phyloP scores from a whole-genome alignment of 257 asterid genomes.

The Solanum neorickii region DNA sequence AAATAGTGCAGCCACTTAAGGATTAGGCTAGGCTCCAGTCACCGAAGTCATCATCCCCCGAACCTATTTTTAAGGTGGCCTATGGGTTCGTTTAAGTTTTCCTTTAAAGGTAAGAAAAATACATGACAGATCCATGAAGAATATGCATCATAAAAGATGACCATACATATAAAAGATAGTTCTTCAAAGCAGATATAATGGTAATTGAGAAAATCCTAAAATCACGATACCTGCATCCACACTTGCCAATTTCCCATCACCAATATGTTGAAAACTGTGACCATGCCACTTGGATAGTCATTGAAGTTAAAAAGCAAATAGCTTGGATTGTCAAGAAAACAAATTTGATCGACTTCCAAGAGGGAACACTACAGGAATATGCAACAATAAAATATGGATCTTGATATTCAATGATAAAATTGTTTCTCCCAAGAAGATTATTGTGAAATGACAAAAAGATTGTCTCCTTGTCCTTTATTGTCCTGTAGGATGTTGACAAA shows the following conservation, averaged over 20 bases:
- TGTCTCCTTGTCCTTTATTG: not conserved
- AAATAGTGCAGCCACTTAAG: not conserved
- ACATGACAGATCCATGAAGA: not conserved
- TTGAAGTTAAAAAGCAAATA: slow-evolving; percentile 96
- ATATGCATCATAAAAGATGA: not conserved
- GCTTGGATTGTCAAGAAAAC: slow-evolving; percentile 32
- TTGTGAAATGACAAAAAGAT: not conserved
- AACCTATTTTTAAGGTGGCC: not conserved
- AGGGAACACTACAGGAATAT: not conserved
- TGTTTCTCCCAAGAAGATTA: not conserved
- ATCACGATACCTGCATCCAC: slow-evolving; percentile 81
- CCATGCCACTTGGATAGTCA: slow-evolving; percentile 96
- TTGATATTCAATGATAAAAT: not conserved
- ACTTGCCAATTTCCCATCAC: slow-evolving; percentile 97
- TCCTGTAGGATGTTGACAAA: not conserved
- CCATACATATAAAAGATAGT: not conserved
- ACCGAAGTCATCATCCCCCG: not conserved
- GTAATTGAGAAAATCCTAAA: not conserved
- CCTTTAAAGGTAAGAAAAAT: not conserved
- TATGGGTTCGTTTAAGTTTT: not conserved
- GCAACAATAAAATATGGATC: not conserved
- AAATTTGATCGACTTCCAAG: not conserved
- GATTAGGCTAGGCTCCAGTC: not conserved
- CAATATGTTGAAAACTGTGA: slow-evolving; percentile 85
- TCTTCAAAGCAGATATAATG: not conserved